phyloP scores from a whole-genome alignment of 1,284 basidiomycete genomes.

The Papiliotrema terrestris region DNA sequence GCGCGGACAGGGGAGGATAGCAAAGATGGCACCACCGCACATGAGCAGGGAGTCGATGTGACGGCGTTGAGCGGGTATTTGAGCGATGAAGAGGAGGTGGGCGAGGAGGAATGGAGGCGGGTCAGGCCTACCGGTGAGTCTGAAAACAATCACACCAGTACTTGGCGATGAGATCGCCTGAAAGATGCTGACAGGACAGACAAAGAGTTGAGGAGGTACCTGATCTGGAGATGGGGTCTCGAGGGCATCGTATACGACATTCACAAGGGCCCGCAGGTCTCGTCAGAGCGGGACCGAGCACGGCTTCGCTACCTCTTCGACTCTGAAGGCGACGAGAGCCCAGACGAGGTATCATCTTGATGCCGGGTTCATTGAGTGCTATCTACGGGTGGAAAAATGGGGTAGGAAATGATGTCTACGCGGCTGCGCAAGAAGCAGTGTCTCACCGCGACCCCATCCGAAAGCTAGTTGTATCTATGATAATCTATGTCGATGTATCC shows the following conservation, averaged over 20 bases:
- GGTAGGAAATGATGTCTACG: no score
- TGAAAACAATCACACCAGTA: background rate
- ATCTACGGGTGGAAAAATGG: no score
- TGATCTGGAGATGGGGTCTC: slow-evolving; percentile 34
- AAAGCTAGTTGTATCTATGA: no score
- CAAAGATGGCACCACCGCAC: background rate
- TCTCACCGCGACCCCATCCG: no score
- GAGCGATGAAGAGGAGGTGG: slow-evolving; percentile 18
- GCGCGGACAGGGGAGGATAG: background rate
- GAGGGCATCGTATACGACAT: slow-evolving; percentile 33
- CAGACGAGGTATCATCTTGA: background rate
- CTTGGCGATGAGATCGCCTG: no score
- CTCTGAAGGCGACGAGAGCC: background rate
- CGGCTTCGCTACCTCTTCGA: slow-evolving; percentile 7
- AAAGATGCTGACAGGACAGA: slow-evolving; percentile 11
- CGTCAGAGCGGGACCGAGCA: slow-evolving; percentile 10
- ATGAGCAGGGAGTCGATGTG: slow-evolving; percentile 3
- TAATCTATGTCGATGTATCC: no score
- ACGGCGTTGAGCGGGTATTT: slow-evolving; percentile 13
- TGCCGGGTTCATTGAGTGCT: no score
- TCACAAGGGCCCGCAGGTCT: slow-evolving; percentile 17
- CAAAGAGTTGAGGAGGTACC: slow-evolving; percentile 27
- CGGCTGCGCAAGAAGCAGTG: no score
- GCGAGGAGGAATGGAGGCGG: slow-evolving; percentile 25
- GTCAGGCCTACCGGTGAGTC: slow-evolving; percentile 23